Percentiles rank a stretch among this genome's conserved stretches.
phyloP scores from a whole-genome alignment of 129 eudicot species.

The Erigeron canadensis region DNA sequence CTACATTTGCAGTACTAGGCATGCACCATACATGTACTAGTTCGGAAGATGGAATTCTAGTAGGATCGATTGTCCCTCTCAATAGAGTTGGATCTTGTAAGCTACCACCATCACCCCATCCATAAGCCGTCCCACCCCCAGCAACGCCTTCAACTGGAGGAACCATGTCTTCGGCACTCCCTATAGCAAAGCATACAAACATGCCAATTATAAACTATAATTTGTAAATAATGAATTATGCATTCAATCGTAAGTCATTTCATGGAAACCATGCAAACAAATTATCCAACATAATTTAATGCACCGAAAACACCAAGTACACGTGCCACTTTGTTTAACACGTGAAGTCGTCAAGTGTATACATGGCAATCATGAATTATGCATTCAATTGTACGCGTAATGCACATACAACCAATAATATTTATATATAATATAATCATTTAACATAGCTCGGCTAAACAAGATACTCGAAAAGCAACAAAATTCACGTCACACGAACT shows the following conservation, averaged over 20 bases:
- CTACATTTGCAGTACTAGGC: slow-evolving; percentile 95
- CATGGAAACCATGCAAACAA: slow-evolving; percentile 14
- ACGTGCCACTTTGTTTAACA: background rate
- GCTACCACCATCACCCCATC: slow-evolving; percentile 75
- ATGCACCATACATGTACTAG: slow-evolving; percentile 88
- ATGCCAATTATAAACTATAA: background rate
- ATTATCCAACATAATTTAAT: slow-evolving; percentile 1
- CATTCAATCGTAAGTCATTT: slow-evolving; percentile 5
- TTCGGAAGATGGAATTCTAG: slow-evolving; percentile 73
- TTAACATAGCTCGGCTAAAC: background rate
- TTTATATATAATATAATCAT: background rate
- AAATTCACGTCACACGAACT: background rate
- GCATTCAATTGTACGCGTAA: too few species aligned
- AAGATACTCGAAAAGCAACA: background rate
- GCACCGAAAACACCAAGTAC: background rate
- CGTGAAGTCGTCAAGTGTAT: too few species aligned
- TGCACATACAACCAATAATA: background rate
- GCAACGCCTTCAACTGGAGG: slow-evolving; percentile 99
- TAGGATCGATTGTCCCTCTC: slow-evolving; percentile 71
- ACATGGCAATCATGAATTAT: too few species aligned
- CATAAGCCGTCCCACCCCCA: slow-evolving; percentile 97
- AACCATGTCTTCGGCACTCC: slow-evolving; percentile 64
- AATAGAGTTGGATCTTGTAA: slow-evolving; percentile 48
- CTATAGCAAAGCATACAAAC: slow-evolving; percentile 35
- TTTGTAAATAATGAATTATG: background rate